These are phyloP conservation scores for Periconia sp. DNA, from an alignment of 2,329 filamentous ascomycete genomes.

Conservation along the genomic window DNA sequence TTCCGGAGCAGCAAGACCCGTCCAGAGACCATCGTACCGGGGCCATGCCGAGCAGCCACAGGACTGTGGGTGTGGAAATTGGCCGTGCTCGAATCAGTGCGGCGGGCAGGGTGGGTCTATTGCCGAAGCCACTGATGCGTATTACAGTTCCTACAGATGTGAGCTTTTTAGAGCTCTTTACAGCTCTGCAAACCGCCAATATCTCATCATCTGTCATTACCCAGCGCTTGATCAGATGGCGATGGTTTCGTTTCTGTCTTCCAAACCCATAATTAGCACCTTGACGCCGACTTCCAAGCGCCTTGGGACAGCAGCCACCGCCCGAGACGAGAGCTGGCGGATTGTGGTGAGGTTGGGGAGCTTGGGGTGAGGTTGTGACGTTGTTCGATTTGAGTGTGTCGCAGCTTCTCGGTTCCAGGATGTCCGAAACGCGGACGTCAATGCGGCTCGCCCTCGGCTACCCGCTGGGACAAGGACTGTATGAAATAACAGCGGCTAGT, in stretches of 20 bases:
- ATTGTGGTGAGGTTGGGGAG: slow-evolving; percentile 29
- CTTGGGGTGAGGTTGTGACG: slow-evolving; percentile 19
- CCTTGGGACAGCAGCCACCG: slow-evolving; percentile 21
- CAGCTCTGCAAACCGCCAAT: too few relatives aligned
- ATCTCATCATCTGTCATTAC: slow-evolving; percentile 14
- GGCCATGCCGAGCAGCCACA: slow-evolving; percentile 24
- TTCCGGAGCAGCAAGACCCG: slow-evolving; percentile 42
- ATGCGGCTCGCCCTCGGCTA: slow-evolving; percentile 7
- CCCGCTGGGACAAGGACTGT: slow-evolving; percentile 9
- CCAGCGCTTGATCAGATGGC: slow-evolving; percentile 25
- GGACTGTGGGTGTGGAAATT: slow-evolving; percentile 27
- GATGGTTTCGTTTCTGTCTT: slow-evolving; percentile 34
- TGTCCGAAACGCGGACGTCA: slow-evolving; percentile 22
- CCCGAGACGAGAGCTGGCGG: slow-evolving; percentile 17
- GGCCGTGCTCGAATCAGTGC: slow-evolving; percentile 17
- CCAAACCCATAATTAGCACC: slow-evolving; percentile 16
- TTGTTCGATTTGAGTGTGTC: slow-evolving; percentile 19
- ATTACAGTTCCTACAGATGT: too few relatives aligned
- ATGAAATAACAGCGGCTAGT: slow-evolving; percentile 9
- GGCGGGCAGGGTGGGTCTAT: slow-evolving; percentile 5
- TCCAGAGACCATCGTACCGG: slow-evolving; percentile 24
- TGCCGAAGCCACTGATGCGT: too few relatives aligned
- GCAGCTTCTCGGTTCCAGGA: slow-evolving; percentile 25
- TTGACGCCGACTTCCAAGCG: slow-evolving; percentile 12
- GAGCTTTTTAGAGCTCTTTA: too few relatives aligned